A percentile compares a stretch with the other conserved stretches of the same genome.
Evolutionary conservation across 164 flowering plant genomes (phyloP).

Genomic region (Taxillus chinensis): DNA sequence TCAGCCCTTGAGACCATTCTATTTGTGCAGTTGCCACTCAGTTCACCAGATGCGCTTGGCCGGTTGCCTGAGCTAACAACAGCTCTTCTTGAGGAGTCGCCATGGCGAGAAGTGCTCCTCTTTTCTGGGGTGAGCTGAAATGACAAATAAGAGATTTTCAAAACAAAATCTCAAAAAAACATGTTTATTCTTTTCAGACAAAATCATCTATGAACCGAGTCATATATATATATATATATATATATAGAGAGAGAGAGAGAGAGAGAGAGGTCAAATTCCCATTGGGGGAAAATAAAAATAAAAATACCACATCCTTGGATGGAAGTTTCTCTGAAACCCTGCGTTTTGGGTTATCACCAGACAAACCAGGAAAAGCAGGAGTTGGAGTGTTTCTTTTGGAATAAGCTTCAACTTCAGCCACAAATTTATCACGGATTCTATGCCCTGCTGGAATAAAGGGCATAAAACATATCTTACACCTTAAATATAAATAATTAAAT

Average conservation of each 20-base stretch:
- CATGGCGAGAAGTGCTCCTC: too few relatives aligned
- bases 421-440: slow-evolving; percentile 42
- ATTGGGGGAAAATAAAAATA: too few relatives aligned
- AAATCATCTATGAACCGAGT: too few relatives aligned
- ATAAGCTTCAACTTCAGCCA: slow-evolving; percentile 56
- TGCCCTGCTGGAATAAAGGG: slow-evolving; percentile 25
- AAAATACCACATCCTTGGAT: slow-evolving; percentile 6
- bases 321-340: slow-evolving; percentile 31
- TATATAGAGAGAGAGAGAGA: too few relatives aligned
- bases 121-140: too few relatives aligned
- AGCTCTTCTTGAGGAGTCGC: slow-evolving; percentile 43
- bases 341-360: slow-evolving; percentile 26
- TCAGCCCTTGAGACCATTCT: slow-evolving; percentile 34
- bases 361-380: slow-evolving; percentile 20
- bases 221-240: too few relatives aligned
- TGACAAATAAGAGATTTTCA: too few relatives aligned
- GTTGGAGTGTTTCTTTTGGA: slow-evolving; percentile 31
- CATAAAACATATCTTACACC: too few relatives aligned
- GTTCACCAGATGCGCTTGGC: slow-evolving; percentile 58
- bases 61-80: slow-evolving; percentile 29
- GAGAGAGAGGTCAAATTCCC: too few relatives aligned
- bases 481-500: too few relatives aligned
- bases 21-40: slow-evolving; percentile 29
- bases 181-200: too few relatives aligned
- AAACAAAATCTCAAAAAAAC: too few relatives aligned